Conservation (phyloP, 306 rosid species). For the Cajanus cajan region DNA sequence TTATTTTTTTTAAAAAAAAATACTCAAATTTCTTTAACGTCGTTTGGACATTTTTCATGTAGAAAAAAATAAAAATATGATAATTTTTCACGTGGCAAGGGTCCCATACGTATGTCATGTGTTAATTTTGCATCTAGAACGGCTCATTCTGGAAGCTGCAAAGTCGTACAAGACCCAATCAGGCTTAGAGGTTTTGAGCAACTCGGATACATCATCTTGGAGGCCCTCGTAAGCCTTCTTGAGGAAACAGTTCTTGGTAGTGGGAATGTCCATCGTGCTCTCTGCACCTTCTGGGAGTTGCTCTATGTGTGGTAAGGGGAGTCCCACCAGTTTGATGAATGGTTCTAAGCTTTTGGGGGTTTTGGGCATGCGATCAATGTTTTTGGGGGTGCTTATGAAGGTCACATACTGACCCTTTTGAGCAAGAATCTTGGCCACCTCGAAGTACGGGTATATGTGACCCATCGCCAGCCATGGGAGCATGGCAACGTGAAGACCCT, state of each 20-base stretch:
- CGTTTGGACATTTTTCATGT: too few relatives aligned
- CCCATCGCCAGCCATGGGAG: conserved; percentile 72
- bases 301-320: conserved; percentile 37
- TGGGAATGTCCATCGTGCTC: conserved; percentile 47
- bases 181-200: conserved; percentile 34
- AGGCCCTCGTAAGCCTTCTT: conserved; percentile 46
- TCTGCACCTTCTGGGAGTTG: conserved; percentile 49
- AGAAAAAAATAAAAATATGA: too few relatives aligned
- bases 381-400: conserved; percentile 52
- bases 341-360: conserved; percentile 32
- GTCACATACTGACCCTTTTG: conserved; percentile 53
- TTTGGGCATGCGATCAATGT: conserved; percentile 54
- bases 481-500: conserved; percentile 51
- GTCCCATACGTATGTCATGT: too few relatives aligned
- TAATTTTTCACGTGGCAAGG: too few relatives aligned
- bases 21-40: too few relatives aligned
- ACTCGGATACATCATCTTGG: conserved; percentile 9
- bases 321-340: conserved; percentile 25
- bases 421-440: conserved; percentile 57
- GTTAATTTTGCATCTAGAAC: too few relatives aligned
- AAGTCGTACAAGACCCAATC: conserved; percentile 62
- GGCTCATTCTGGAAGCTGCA: too few relatives aligned
- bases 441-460: conserved; percentile 49
- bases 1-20: too few relatives aligned
- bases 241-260: conserved; percentile 29